Evolutionary conservation across 257 asterid species (phyloP).

Genomic region (Parsonsia alboflavescens): DNA sequence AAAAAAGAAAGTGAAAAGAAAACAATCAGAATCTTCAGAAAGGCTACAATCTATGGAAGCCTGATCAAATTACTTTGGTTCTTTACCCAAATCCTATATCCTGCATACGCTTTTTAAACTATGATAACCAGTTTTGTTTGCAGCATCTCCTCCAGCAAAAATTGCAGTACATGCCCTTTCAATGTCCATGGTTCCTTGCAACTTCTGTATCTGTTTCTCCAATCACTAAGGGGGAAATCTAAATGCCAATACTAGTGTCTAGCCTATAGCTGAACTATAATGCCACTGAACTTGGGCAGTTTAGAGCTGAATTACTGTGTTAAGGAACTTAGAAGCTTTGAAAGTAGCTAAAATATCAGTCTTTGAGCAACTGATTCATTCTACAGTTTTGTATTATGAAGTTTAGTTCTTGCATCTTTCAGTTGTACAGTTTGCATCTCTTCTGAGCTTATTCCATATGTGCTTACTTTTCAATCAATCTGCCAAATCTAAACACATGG

Average conservation of each 20-base stretch:
- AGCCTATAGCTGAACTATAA: neutral
- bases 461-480: neutral
- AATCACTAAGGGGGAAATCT: neutral
- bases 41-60: slow-evolving; percentile 52
- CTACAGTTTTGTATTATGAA: neutral
- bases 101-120: neutral
- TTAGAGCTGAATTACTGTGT: neutral
- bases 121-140: neutral
- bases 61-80: slow-evolving; percentile 8
- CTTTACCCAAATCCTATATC: neutral
- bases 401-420: neutral
- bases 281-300: too few species aligned
- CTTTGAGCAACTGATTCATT: neutral
- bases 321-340: neutral
- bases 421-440: neutral
- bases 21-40: slow-evolving; percentile 35
- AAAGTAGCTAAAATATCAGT: neutral
- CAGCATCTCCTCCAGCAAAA: neutral
- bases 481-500: neutral
- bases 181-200: neutral
- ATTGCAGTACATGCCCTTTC: neutral
- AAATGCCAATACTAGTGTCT: neutral
- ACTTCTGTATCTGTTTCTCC: neutral
- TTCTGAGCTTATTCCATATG: neutral
- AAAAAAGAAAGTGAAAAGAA: slow-evolving; percentile 43